phyloP scores from a whole-genome alignment of 164 flowering plant genomes.

The Kingdonia uniflora region DNA sequence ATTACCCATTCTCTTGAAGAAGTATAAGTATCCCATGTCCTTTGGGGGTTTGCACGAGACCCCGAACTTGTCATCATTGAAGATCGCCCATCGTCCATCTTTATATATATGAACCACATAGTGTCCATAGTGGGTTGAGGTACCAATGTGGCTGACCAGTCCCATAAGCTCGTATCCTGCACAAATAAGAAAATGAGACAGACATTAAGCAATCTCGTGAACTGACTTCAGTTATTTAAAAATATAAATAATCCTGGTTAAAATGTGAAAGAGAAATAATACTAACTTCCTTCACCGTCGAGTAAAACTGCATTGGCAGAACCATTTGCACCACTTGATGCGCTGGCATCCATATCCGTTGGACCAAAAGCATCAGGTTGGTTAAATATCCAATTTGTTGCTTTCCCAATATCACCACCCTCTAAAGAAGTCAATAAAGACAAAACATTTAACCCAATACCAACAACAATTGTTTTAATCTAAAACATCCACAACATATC shows the following conservation, averaged over 20 bases:
- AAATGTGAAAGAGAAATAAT: slow-evolving; percentile 7
- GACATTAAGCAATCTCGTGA: neutral
- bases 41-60: slow-evolving; percentile 80
- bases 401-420: slow-evolving; percentile 94
- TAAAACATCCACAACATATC: neutral
- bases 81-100: slow-evolving; percentile 92
- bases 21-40: slow-evolving; percentile 95
- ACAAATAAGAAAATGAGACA: slow-evolving; percentile 8
- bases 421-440: slow-evolving; percentile 14
- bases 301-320: slow-evolving; percentile 41
- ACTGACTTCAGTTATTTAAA: neutral
- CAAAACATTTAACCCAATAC: neutral
- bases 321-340: slow-evolving; percentile 32
- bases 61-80: slow-evolving; percentile 86
- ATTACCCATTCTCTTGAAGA: slow-evolving; percentile 64
- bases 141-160: slow-evolving; percentile 93
- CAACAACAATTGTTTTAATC: neutral
- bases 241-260: neutral
- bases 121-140: slow-evolving; percentile 96
- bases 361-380: slow-evolving; percentile 42
- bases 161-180: slow-evolving; percentile 93
- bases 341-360: slow-evolving; percentile 44
- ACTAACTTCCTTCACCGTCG: slow-evolving; percentile 97
- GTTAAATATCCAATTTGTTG: slow-evolving; percentile 94
- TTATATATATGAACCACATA: slow-evolving; percentile 88